phyloP scores from a whole-genome alignment of 345 rosid species.

The Gossypium sturtianum region DNA sequence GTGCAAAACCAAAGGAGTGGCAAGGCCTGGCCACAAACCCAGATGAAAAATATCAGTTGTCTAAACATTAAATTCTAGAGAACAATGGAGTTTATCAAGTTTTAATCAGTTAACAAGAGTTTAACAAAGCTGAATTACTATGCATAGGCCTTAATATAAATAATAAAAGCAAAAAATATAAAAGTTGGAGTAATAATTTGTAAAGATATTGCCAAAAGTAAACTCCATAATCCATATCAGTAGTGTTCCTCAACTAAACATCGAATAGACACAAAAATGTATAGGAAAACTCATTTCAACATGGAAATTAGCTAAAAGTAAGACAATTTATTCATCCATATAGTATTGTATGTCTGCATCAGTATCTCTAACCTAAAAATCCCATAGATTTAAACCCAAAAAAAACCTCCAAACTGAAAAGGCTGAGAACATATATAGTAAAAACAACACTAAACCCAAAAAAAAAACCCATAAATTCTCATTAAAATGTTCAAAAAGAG shows the following conservation, averaged over 20 bases:
- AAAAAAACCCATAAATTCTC: neutral
- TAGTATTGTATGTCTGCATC: neutral
- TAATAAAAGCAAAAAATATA: too few species aligned
- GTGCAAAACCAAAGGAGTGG: too few species aligned
- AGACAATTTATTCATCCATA: neutral
- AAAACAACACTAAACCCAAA: neutral
- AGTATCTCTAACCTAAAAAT: neutral
- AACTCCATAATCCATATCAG: neutral
- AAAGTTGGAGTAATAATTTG: neutral
- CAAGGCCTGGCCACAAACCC: too few species aligned
- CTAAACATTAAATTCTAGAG: too few species aligned
- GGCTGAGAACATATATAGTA: neutral
- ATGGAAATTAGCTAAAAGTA: neutral
- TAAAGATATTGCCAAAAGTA: neutral
- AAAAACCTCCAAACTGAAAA: neutral
- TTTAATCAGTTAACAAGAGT: too few species aligned
- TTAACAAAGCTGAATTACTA: too few species aligned
- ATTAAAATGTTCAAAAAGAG: neutral
- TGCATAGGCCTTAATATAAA: too few species aligned
- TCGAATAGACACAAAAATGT: neutral
- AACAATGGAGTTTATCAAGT: too few species aligned
- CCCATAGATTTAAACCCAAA: neutral
- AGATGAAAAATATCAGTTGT: too few species aligned
- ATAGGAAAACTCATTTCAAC: neutral
- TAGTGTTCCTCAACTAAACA: neutral